Evolutionary conservation across 2,329 filamentous ascomycete genomes (phyloP), one percentile per base, ranked within the genome.

Genomic region (Alternaria postmessia): DNA sequence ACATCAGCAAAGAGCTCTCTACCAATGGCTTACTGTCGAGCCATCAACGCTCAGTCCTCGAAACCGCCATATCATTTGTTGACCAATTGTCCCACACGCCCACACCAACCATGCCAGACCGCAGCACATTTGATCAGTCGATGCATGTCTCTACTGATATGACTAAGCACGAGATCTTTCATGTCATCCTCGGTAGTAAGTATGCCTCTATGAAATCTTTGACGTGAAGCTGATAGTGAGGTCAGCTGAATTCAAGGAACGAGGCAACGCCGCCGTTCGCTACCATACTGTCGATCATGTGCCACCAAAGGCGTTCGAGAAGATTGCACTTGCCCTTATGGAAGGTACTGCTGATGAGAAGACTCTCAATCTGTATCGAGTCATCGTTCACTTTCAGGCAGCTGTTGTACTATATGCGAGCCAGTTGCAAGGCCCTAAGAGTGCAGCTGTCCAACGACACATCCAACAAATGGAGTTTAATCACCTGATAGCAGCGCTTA

Each of bases 331-430:
- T 34, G 65, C 65, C 7, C 58, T 77, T 44, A 65, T 75, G 59
- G 70, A 75, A 47, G 68, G 68, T 20, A 70, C 54, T 14, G 72
- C 64, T 3, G 71, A 75, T 42, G 70, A 75, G 42, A 68, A 65
- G 28, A 76, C 72, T 2, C 64, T 74, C 11, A 67, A 65, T 5
- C 51, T 75, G 34, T 76, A 73, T 61, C 73, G 73, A 41, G 68
- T 77, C 14, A 68, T 75, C 28, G 64, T 76, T 14, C 74, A 76
- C 57, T 74, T 72, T 44, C 73, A 74, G 48, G 73, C 71, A 32
- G 66, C 66, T 5, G 63, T 71, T 2, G 59, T 73, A 18, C 57
- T 74, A 4, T 72, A 74, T 48, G 62, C 66, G 24, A 67, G 65
- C 42, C 70, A 73, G 42, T 22, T 74, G 32, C 60, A 71, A 57